Evolutionary conservation across 331 rosid species (phyloP), one percentile per base, ranked within the genome.

Genomic region (Cydonia oblonga): DNA sequence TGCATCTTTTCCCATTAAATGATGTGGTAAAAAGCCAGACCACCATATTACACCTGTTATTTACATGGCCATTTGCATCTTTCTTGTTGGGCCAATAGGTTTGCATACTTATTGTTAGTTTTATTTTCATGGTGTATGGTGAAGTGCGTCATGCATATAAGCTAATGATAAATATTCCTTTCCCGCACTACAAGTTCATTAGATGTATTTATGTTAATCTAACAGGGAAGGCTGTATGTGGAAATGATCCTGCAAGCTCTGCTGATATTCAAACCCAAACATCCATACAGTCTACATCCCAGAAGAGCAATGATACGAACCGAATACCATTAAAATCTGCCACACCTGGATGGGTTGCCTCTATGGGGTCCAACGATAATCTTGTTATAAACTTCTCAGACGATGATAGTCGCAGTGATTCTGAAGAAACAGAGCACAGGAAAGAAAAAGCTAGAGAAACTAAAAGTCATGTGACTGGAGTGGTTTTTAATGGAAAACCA

Each of bases 351-450:
- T 86, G 90, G 95, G 75, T 78, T 80, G 81, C 85, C 70, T 84
- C 80, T 23, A 68, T 35, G 1, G 78, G 86, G 18, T 68, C 81
- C 71, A 70, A 75, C 46, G 77, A 83, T 33, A 86, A 89, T 89
- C 92, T 93, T 30, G 97, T 93, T 69, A 93, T 93, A 81, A 84
- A 90, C 81, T 93, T 93, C 80, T 93, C 97, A 18, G 98, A 90
- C 71, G 90, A 86, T 85, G 97, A 90, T 65, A 93, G 97, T 86
- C 95, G 82, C 30, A 90, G 95, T 78, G 98, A 89, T 68, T 67
- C 84, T 79, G 98, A 91, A 53, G 66, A 71, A 35, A 57, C 10
- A 57, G 89, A 68, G 51, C 20, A 44, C 23, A 46, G 63, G 76
- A 84, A 80, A 80, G 86, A 61, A n/a, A 84, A 77, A 56, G 78